These are phyloP conservation scores for Yamadazyma conglobata DNA, from an alignment of 1,139 yeast species.

Conservation along the genomic window DNA sequence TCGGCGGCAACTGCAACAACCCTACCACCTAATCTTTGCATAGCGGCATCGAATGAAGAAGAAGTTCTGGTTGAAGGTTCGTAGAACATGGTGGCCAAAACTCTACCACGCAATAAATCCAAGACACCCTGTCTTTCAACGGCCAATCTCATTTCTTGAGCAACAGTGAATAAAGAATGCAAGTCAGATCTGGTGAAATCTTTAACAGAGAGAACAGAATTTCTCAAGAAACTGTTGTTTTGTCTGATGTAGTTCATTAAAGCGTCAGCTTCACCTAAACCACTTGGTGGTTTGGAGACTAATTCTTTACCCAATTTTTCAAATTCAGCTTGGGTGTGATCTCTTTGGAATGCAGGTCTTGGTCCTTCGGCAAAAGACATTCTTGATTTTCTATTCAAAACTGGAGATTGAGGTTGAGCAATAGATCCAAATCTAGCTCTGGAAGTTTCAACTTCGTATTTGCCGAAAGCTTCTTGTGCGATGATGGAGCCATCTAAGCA, in stretches of 20 bases:
- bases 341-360: conserved; percentile 43
- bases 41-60: conserved; percentile 96
- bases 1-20: conserved; percentile 83
- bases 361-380: conserved; percentile 45
- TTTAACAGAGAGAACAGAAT: conserved; percentile 82
- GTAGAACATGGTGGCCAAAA: conserved; percentile 91
- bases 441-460: conserved; percentile 41
- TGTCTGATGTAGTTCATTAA: conserved; percentile 71
- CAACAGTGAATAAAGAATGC: conserved; percentile 90
- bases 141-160: conserved; percentile 96
- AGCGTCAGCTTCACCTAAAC: conserved; percentile 75
- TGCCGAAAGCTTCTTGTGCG: conserved; percentile 57
- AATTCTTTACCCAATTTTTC: conserved; percentile 64
- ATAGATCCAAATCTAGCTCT: conserved; percentile 39
- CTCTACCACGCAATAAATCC: conserved; percentile 85
- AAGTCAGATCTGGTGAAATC: conserved; percentile 84
- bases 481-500: conserved; percentile 79
- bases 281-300: conserved; percentile 68
- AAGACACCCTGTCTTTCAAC: conserved; percentile 96
- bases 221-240: conserved; percentile 85
- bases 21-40: conserved; percentile 99
- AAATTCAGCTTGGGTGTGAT: conserved; percentile 39
- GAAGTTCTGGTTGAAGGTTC: conserved; percentile 98
- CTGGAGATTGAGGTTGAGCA: conserved; percentile 48
- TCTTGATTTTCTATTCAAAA: conserved; percentile 41